phyloP scores from a whole-genome alignment of 306 rosid genomes.

The Sicyos edulis region DNA sequence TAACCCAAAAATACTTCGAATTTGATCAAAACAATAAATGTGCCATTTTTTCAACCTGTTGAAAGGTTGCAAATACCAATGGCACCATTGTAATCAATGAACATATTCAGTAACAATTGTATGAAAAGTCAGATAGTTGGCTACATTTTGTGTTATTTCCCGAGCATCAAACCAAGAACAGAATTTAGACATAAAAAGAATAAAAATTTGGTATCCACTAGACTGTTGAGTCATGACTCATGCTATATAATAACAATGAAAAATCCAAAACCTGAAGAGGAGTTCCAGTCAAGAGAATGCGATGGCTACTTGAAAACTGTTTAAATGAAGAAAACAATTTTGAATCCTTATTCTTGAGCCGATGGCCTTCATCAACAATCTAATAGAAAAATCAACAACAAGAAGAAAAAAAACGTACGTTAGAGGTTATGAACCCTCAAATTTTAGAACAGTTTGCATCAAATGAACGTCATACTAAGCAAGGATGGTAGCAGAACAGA shows the following conservation, averaged over 20 bases:
- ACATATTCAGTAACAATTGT: neutral
- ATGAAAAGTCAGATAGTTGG: neutral
- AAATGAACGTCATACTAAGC: neutral
- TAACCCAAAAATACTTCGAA: neutral
- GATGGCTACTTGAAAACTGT: constrained; percentile 75
- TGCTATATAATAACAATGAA: neutral
- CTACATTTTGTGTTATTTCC: neutral
- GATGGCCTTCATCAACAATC: constrained; percentile 99
- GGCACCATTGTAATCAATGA: neutral
- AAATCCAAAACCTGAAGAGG: constrained; percentile 77
- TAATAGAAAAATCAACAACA: constrained; percentile 32
- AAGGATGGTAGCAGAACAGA: neutral
- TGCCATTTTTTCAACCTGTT: neutral
- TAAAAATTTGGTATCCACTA: neutral
- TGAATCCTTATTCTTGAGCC: constrained; percentile 95
- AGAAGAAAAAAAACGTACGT: constrained; percentile 22
- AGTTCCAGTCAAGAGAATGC: constrained; percentile 94
- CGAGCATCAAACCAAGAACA: neutral
- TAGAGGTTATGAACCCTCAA: neutral
- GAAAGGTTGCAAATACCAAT: neutral
- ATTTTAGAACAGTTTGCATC: constrained; percentile 1
- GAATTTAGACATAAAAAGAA: neutral
- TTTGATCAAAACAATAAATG: neutral
- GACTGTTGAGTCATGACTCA: neutral
- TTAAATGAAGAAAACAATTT: constrained; percentile 87